phyloP scores from a whole-genome alignment of 2,329 filamentous ascomycete genomes.

The Fusarium sp. region DNA sequence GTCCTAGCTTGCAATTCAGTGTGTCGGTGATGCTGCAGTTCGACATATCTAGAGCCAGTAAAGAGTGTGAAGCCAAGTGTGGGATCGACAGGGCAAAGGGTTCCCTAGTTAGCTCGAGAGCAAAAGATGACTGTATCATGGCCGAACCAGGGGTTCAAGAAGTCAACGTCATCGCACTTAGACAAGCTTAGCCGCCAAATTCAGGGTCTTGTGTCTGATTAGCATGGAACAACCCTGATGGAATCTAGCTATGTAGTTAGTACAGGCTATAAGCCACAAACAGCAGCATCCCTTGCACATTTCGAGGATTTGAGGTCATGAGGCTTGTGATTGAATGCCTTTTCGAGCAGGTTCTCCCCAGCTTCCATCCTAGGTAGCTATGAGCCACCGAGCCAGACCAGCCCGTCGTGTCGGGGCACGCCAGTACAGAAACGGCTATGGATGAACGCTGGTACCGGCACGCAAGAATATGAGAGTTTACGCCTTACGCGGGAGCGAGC shows the following conservation, averaged over 20 bases:
- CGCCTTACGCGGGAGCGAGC: conserved; percentile 7
- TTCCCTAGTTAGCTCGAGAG: neutral
- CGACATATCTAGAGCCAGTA: neutral
- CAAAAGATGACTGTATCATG: neutral
- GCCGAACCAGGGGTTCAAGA: conserved; percentile 2
- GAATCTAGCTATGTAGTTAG: neutral
- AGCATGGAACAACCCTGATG: conserved; percentile 3
- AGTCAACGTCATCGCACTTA: conserved; percentile 25
- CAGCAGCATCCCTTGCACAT: neutral
- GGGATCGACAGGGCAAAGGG: conserved; percentile 4
- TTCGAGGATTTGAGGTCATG: neutral
- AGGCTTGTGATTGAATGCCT: neutral
- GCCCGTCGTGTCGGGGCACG: conserved; percentile 8
- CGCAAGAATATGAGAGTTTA: neutral
- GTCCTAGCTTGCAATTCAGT: neutral
- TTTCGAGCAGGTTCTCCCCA: neutral
- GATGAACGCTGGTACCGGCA: neutral
- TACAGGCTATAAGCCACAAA: neutral
- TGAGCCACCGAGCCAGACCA: neutral
- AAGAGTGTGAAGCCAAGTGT: neutral
- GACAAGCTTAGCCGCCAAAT: conserved; percentile 19
- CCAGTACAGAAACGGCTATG: conserved; percentile 27
- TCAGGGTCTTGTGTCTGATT: conserved; percentile 15
- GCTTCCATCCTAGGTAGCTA: neutral
- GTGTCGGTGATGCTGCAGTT: neutral